These are phyloP conservation scores for Penicillium pancosmium DNA, from an alignment of 495 filamentous ascomycete genomes.

Conservation along the genomic window DNA sequence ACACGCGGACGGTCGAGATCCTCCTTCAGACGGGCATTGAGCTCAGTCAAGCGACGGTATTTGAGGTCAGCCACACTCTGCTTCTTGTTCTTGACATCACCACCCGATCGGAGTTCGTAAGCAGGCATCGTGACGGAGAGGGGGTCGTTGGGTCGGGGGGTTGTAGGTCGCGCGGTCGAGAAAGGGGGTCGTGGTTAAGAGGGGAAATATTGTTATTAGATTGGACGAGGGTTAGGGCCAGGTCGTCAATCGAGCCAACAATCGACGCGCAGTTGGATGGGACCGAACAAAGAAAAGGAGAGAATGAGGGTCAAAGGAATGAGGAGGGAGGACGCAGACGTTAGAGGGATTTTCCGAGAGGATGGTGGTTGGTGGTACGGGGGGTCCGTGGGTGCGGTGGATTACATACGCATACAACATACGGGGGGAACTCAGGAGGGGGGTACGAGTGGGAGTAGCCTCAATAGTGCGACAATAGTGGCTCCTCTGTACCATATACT, in stretches of 20 bases:
- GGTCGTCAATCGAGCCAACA: conserved; percentile 6
- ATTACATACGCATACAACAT: background rate
- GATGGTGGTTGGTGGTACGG: conserved; percentile 13
- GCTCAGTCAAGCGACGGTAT: conserved; percentile 90
- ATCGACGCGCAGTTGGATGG: conserved; percentile 13
- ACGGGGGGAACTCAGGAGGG: background rate
- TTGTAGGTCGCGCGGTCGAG: conserved; percentile 13
- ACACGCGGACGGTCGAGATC: conserved; percentile 94
- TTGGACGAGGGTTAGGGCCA: conserved; percentile 5
- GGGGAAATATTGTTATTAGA: conserved; percentile 13
- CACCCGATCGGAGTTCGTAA: conserved; percentile 60
- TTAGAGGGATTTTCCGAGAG: conserved; percentile 29
- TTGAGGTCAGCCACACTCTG: conserved; percentile 99
- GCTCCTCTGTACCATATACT: background rate
- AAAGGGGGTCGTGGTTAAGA: conserved; percentile 9
- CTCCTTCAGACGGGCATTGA: conserved; percentile 91
- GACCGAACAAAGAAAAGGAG: conserved; percentile 23
- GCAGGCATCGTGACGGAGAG: conserved; percentile 43
- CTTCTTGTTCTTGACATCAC: conserved; percentile 91
- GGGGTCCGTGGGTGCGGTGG: background rate
- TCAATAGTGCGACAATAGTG: conserved; percentile 15
- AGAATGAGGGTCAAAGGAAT: conserved; percentile 27
- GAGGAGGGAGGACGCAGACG: conserved; percentile 12
- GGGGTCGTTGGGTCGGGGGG: conserved; percentile 6
- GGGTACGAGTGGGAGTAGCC: too few relatives aligned